These are phyloP conservation scores for Gelatoporia subvermispora DNA, from an alignment of 768 basidiomycete genomes.

Conservation along the genomic window DNA sequence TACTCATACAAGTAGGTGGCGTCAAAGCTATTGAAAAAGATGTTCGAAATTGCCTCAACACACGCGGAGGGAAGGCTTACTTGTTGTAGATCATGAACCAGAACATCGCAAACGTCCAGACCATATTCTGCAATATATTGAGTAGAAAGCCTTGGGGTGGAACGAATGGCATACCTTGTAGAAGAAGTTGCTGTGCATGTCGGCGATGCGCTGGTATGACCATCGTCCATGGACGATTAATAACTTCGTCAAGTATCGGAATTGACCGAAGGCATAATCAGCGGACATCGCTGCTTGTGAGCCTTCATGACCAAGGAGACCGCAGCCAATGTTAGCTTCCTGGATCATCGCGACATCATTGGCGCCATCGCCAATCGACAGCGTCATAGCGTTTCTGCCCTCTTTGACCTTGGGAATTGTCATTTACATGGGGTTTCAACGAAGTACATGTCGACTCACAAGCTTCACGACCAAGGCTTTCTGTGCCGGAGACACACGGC, in stretches of 20 bases:
- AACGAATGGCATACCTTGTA: constrained; percentile 69
- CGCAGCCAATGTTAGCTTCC: constrained; percentile 97
- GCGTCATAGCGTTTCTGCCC: constrained; percentile 91
- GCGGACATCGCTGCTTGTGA: constrained; percentile 99
- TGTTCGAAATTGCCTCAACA: not conserved
- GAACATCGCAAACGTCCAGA: constrained; percentile 92
- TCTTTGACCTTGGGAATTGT: constrained; percentile 74
- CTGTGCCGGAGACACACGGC: constrained; percentile 95
- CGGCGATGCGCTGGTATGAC: constrained; percentile 94
- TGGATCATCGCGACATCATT: constrained; percentile 99
- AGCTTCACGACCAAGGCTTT: constrained; percentile 96
- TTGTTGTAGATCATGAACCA: constrained; percentile 90
- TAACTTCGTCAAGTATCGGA: constrained; percentile 87
- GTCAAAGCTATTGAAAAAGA: constrained; percentile 60
- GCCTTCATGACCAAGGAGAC: constrained; percentile 89
- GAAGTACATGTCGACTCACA: constrained; percentile 39
- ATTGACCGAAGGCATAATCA: constrained; percentile 97
- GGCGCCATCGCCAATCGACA: constrained; percentile 95
- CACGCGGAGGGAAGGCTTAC: constrained; percentile 34
- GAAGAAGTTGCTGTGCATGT: constrained; percentile 98
- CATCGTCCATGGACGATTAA: constrained; percentile 93
- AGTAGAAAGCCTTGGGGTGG: constrained; percentile 5
- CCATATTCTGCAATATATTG: constrained; percentile 59
- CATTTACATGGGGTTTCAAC: not conserved
- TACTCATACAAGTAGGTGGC: constrained; percentile 94